Conservation (phyloP, 2,329 filamentous ascomycete species). For the Diatrype stigma region DNA sequence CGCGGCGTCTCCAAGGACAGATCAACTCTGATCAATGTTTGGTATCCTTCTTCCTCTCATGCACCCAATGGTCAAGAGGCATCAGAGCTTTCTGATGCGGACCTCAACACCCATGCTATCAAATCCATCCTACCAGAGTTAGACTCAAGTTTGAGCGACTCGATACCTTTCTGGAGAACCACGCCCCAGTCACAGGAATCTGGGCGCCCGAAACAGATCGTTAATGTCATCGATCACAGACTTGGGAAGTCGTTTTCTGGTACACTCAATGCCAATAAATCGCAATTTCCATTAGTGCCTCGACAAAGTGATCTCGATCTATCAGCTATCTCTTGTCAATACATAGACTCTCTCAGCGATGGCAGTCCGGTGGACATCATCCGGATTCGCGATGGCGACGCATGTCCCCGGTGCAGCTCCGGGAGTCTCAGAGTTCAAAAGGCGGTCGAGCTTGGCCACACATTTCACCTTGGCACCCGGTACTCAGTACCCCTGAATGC, state of each 20-base stretch:
- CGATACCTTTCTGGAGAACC: slow-evolving; percentile 48
- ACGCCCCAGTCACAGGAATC: slow-evolving; percentile 24
- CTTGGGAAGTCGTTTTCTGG: slow-evolving; percentile 16
- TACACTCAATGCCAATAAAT: slow-evolving; percentile 6
- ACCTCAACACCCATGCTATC: slow-evolving; percentile 54
- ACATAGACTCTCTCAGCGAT: slow-evolving; percentile 11
- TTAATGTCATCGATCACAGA: slow-evolving; percentile 31
- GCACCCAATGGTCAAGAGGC: not conserved
- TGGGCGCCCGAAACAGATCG: slow-evolving; percentile 13
- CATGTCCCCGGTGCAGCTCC: slow-evolving; percentile 64
- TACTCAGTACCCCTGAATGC: slow-evolving; percentile 76
- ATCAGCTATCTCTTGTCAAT: slow-evolving; percentile 10
- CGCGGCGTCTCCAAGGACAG: slow-evolving; percentile 65
- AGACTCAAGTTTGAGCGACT: slow-evolving; percentile 65
- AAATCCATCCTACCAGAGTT: slow-evolving; percentile 64
- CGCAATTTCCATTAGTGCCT: slow-evolving; percentile 12
- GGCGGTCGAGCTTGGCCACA: slow-evolving; percentile 89
- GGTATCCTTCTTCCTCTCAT: slow-evolving; percentile 45
- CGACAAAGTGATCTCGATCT: slow-evolving; percentile 5
- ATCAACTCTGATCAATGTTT: slow-evolving; percentile 64
- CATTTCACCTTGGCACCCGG: slow-evolving; percentile 86
- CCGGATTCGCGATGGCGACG: slow-evolving; percentile 61
- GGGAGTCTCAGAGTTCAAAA: slow-evolving; percentile 62
- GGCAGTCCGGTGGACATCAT: slow-evolving; percentile 56
- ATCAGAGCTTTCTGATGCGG: slow-evolving; percentile 16